Base-by-base conservation (phyloP, 2,329 filamentous ascomycete species). In the Monosporascus sp. region DNA sequence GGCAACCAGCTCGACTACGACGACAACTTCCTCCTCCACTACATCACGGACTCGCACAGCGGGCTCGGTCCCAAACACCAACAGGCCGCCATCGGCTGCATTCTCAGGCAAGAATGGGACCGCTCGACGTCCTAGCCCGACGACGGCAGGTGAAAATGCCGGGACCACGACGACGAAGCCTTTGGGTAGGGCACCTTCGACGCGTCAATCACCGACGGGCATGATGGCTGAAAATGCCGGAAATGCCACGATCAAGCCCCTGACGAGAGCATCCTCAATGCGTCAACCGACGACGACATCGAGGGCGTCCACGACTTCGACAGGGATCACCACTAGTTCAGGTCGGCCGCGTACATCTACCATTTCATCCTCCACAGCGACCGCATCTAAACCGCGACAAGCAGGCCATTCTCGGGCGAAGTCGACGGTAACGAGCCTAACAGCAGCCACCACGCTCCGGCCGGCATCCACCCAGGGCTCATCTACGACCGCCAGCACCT, bases 371-470 rank as follows among this genome's bases (percentile, higher is more conserved):
- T 53, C 58, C 24, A 51, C 63, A 35, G 39, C 57, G 18, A 53
- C 58, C n/a, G 50, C 61, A 18, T 48, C 60, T 1, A n/a, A 25
- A 37, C 61, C 11, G 43, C 46, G 63, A 22, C 36, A 53, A 3
- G 22, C 51, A 11, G 64, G 64, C 17, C 74, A 76, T 55, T 47
- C 64, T 9, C 69, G 74, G 48, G 68, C 73, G n/a, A 73, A 68
- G 58, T 75, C 73, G n/a, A 72, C 70, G 5, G 70, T 69, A 5
- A 74, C 72, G 2, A 57, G 67, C 5, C 68, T 75, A 15, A 70
- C 69, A 14, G 50, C 67, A 31, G 67, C 69, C 4, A 74, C 73
- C 0, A 70, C 67, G 17, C 67, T 76, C 14, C 71, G 72, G 2
- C 74, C 74, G 5, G 61, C 56, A 41, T 55, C 61, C 2, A 39